Evolutionary conservation across 768 basidiomycete species (phyloP), one percentile per base, ranked within the genome.

Genomic region (Pleurotus cornucopiae): DNA sequence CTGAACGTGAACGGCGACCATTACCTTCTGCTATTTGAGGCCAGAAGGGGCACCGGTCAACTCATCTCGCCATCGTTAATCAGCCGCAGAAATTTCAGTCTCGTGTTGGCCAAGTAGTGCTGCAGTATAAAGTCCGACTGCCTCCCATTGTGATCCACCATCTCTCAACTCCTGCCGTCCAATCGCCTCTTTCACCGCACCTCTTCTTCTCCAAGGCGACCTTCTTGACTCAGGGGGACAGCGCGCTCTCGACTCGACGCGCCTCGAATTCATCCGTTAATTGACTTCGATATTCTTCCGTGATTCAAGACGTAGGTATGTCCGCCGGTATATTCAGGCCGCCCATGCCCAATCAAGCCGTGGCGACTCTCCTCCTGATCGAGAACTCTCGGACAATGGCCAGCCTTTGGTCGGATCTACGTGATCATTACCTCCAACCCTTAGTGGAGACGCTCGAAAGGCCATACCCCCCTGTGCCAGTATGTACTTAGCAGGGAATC

Each of bases 311-410:
- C 30, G 38, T 44, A 37, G 37, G 49, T 39, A 59, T 46, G 47
- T 56, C 57, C 41, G 57, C 41, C 44, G 52, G 56, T 25, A 65
- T 60, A 26, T 63, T 64, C 49, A 62, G 54, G 23, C 59, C 65
- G 54, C 46, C 57, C 20, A 57, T 61, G 54, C 65, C 67, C 13
- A 63, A 69, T 58, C 71, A 73, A 59, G 68, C 71, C 14, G 63
- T 74, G 25, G 41, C n/a, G 56, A 71, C 68, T 37, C 69, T 74
- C n/a, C 71, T 82, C 49, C 70, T 85, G 57, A 73, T 84, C 59
- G 83, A 85, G 68, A 83, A 84, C 61, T 83, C 83, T 0, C 69
- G 70, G 34, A 64, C 66, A 1, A 78, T 82, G 71, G 64, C 67
- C 21, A 16, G 58, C 5, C 67, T 73, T 20, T 84, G 83, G 83